phyloP scores from a whole-genome alignment of 441 rosid genomes.

The Gossypium trilobum region DNA sequence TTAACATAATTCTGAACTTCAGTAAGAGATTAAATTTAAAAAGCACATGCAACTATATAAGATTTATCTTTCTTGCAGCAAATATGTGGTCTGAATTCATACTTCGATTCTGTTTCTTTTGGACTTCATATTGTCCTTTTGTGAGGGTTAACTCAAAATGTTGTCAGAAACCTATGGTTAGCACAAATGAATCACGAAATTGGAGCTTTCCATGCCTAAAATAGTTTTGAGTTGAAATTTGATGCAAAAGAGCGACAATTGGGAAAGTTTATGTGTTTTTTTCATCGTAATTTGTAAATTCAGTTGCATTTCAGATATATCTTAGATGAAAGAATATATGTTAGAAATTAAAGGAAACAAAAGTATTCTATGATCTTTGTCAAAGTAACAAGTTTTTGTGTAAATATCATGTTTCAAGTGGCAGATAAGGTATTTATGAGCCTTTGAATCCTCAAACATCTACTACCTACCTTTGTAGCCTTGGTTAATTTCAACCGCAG shows the following conservation, averaged over 20 bases:
- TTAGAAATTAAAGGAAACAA: neutral
- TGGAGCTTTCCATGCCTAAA: neutral
- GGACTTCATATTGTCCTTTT: conserved; percentile 7
- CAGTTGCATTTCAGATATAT: neutral
- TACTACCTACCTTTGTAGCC: neutral
- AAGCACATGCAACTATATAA: neutral
- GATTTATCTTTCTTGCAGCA: neutral
- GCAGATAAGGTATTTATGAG: conserved; percentile 2
- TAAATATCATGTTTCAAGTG: neutral
- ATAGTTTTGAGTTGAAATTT: neutral
- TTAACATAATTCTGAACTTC: neutral
- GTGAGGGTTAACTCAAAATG: neutral
- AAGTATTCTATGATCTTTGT: neutral
- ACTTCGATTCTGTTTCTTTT: neutral
- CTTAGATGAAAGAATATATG: neutral
- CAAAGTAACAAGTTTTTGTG: neutral
- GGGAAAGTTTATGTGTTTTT: neutral
- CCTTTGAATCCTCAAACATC: neutral
- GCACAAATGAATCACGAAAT: neutral
- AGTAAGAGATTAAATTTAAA: neutral
- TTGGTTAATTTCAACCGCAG: neutral
- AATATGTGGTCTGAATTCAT: neutral
- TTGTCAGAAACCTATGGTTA: neutral
- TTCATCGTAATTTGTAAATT: neutral
- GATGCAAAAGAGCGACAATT: neutral